phyloP scores from a whole-genome alignment of 129 eudicot species.

The Escallonia rubra region DNA sequence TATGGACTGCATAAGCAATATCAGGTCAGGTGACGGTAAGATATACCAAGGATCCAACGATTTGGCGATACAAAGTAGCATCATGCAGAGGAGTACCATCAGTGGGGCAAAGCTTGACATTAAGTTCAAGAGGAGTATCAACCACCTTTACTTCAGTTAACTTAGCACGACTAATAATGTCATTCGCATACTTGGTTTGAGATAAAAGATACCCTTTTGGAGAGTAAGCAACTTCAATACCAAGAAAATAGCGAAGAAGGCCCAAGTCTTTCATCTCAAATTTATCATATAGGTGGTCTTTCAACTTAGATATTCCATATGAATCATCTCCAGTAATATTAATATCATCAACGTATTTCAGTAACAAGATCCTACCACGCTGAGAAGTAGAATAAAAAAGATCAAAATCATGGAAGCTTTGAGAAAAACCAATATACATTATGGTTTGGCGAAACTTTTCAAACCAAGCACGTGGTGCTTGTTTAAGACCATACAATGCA shows the following conservation, averaged over 20 bases:
- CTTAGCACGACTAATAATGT: background rate
- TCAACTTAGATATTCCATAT: too few species aligned
- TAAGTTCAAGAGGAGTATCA: background rate
- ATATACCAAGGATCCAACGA: background rate
- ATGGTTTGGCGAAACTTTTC: background rate
- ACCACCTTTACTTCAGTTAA: background rate
- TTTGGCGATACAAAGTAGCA: background rate
- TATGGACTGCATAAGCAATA: background rate
- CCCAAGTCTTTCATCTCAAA: conserved; percentile 2
- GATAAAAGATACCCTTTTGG: background rate
- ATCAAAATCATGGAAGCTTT: background rate
- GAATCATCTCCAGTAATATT: background rate
- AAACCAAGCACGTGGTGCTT: conserved; percentile 1
- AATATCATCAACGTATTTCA: background rate
- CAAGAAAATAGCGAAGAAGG: background rate
- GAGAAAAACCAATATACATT: background rate
- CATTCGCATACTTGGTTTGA: background rate
- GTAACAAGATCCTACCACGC: background rate
- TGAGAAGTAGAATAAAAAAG: background rate
- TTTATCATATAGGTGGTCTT: background rate
- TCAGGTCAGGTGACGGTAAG: background rate
- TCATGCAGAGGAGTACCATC: background rate
- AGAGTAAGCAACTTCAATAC: background rate
- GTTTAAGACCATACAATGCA: background rate
- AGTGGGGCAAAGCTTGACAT: background rate